Percentiles rank a stretch among this genome's conserved stretches.
These are phyloP conservation scores for Candida peoriensis DNA, from an alignment of 805 yeast species.

Conservation along the genomic window DNA sequence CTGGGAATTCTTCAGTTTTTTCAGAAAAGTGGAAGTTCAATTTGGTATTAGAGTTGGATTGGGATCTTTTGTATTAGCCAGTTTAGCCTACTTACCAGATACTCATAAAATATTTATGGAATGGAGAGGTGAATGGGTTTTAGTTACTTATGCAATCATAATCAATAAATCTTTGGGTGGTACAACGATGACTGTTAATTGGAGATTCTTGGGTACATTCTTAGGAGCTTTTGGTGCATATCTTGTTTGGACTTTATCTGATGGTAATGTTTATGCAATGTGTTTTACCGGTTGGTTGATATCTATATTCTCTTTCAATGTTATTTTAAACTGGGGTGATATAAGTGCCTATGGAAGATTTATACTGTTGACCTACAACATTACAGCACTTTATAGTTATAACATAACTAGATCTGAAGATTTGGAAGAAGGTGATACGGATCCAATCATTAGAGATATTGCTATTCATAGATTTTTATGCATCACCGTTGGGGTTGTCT, in stretches of 20 bases:
- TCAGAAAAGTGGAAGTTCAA: slow-evolving; percentile 63
- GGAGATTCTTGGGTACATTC: slow-evolving; percentile 71
- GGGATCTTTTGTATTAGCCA: slow-evolving; percentile 63
- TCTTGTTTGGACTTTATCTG: slow-evolving; percentile 51
- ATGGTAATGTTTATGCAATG: slow-evolving; percentile 49
- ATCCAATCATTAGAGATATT: slow-evolving; percentile 65
- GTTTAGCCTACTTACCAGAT: slow-evolving; percentile 59
- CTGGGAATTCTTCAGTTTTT: slow-evolving; percentile 47
- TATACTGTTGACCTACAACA: slow-evolving; percentile 67
- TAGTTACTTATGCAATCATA: slow-evolving; percentile 76
- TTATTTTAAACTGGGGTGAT: slow-evolving; percentile 63
- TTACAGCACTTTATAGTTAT: slow-evolving; percentile 73
- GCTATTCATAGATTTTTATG: slow-evolving; percentile 75
- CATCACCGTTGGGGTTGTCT: slow-evolving; percentile 65
- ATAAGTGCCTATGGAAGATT: slow-evolving; percentile 62
- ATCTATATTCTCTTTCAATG: slow-evolving; percentile 37
- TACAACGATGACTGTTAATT: slow-evolving; percentile 70
- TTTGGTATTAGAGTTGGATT: slow-evolving; percentile 77
- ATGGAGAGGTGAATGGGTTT: slow-evolving; percentile 83
- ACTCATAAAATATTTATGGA: slow-evolving; percentile 49
- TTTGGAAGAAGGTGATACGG: slow-evolving; percentile 60
- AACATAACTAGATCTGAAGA: slow-evolving; percentile 56
- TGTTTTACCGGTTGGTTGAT: slow-evolving; percentile 40
- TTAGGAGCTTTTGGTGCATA: slow-evolving; percentile 65
- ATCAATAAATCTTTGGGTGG: slow-evolving; percentile 86